Conservation (phyloP, 1,284 basidiomycete genomes). For the Cutaneotrichosporon sp. region DNA sequence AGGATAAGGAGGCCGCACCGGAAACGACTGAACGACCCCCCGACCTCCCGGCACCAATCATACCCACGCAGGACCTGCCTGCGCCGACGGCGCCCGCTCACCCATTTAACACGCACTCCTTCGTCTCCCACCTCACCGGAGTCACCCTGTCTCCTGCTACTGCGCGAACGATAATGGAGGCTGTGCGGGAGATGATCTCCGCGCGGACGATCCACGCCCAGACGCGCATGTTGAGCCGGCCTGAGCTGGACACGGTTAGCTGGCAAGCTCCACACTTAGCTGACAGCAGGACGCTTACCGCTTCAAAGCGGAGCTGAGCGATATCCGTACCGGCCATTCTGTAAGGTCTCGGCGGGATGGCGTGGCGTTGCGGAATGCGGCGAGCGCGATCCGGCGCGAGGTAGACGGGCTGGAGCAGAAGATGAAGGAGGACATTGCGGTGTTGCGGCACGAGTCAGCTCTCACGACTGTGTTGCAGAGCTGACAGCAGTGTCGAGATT, state of each 20-base stretch:
- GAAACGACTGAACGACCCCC: too few relatives aligned
- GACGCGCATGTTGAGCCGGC: conserved; percentile 67
- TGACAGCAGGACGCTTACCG: conserved; percentile 82
- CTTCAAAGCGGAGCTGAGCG: conserved; percentile 87
- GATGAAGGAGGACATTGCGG: conserved; percentile 88
- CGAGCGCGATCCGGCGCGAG: conserved; percentile 74
- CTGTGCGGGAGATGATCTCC: conserved; percentile 72
- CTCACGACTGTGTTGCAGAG: background rate
- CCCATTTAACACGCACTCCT: conserved; percentile 49
- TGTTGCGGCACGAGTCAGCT: conserved; percentile 57
- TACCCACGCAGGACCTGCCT: background rate
- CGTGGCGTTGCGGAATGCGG: conserved; percentile 68
- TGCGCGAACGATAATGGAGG: conserved; percentile 76
- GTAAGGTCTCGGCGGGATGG: conserved; percentile 81
- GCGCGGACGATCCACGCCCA: conserved; percentile 69
- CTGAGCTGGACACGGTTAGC: conserved; percentile 88
- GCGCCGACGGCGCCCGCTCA: conserved; percentile 19
- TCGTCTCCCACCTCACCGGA: conserved; percentile 43
- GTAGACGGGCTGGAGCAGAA: conserved; percentile 81
- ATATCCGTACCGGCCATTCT: conserved; percentile 81
- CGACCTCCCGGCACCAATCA: too few relatives aligned
- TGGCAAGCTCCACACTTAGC: too few relatives aligned
- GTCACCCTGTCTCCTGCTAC: conserved; percentile 44
- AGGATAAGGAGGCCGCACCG: too few relatives aligned
- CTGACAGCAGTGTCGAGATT: conserved; percentile 66